Conservation (phyloP, 140 eudicot genomes). For the Oenanthe javanica region DNA sequence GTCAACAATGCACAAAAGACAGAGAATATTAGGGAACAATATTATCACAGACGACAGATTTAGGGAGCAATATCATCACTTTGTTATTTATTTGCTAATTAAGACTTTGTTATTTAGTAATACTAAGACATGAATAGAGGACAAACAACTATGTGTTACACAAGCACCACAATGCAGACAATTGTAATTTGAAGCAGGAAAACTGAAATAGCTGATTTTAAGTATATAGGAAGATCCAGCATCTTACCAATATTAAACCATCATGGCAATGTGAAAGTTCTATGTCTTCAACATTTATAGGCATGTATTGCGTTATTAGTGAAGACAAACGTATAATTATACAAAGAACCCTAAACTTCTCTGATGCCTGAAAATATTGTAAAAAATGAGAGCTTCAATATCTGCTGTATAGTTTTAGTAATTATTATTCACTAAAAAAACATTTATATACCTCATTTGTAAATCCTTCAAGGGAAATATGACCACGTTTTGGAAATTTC, state of each 20-base stretch:
- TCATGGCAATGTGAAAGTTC: conserved; percentile 43
- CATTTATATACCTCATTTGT: conserved; percentile 46
- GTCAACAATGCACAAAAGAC: not conserved
- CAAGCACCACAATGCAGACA: not conserved
- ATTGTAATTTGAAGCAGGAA: not conserved
- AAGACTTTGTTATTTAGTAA: not conserved
- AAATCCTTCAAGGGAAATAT: conserved; percentile 37
- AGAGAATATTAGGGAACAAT: not conserved
- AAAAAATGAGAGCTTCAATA: not conserved
- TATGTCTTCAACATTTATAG: conserved; percentile 23
- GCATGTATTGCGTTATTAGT: conserved; percentile 32
- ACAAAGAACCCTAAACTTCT: conserved; percentile 68
- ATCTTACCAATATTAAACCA: conserved; percentile 63
- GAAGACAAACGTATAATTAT: conserved; percentile 58
- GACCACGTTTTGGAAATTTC: conserved; percentile 43
- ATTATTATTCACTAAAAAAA: conserved; percentile 1
- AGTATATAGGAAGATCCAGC: not conserved
- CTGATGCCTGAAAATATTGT: conserved; percentile 31
- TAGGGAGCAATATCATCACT: not conserved
- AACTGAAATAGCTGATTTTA: not conserved
- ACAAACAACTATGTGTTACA: not conserved
- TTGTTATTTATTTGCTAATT: not conserved
- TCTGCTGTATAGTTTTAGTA: not conserved
- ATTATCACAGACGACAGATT: not conserved
- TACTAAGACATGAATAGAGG: not conserved